A percentile compares a stretch with the other conserved stretches of the same genome.
These are phyloP conservation scores for Mycosarcoma mackinlayi DNA, from an alignment of 1,284 basidiomycete species.

Conservation along the genomic window DNA sequence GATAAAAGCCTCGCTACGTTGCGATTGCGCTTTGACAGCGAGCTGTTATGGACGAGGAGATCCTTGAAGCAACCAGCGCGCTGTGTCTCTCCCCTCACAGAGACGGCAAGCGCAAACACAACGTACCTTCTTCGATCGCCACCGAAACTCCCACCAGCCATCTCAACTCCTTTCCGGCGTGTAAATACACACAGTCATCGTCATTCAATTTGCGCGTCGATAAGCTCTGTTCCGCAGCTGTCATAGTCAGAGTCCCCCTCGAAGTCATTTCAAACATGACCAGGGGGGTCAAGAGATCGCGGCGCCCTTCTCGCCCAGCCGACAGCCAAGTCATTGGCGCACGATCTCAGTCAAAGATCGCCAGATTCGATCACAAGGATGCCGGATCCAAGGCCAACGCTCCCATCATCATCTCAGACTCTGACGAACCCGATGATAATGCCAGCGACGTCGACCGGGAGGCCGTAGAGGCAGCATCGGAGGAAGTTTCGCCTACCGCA, in stretches of 20 bases:
- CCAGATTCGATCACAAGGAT: not conserved
- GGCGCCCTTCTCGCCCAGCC: not conserved
- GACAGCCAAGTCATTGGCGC: not conserved
- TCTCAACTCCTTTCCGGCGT: not conserved
- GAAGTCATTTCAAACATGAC: slow-evolving; percentile 4
- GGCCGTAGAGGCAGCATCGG: not conserved
- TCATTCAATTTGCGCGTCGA: not conserved
- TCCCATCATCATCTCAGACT: slow-evolving; percentile 30
- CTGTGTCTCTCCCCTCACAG: slow-evolving; percentile 30
- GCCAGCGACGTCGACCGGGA: not conserved
- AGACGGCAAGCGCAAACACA: not conserved
- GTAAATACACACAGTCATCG: not conserved
- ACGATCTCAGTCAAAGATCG: not conserved
- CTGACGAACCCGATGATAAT: slow-evolving; percentile 8
- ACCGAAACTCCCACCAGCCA: not conserved
- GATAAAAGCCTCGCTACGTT: not conserved
- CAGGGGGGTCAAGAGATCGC: slow-evolving; percentile 16
- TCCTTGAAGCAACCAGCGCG: slow-evolving; percentile 22
- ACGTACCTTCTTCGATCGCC: not conserved
- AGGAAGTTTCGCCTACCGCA: slow-evolving; percentile 6
- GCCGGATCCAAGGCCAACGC: slow-evolving; percentile 1
- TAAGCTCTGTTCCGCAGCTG: not conserved
- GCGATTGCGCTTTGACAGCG: not conserved
- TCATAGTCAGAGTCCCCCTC: not conserved
- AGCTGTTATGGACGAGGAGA: slow-evolving; percentile 28